A percentile compares a stretch with the other conserved stretches of the same genome.
These are phyloP conservation scores for Anthracocystis walkeri DNA, from an alignment of 1,284 basidiomycete genomes.

Conservation along the genomic window DNA sequence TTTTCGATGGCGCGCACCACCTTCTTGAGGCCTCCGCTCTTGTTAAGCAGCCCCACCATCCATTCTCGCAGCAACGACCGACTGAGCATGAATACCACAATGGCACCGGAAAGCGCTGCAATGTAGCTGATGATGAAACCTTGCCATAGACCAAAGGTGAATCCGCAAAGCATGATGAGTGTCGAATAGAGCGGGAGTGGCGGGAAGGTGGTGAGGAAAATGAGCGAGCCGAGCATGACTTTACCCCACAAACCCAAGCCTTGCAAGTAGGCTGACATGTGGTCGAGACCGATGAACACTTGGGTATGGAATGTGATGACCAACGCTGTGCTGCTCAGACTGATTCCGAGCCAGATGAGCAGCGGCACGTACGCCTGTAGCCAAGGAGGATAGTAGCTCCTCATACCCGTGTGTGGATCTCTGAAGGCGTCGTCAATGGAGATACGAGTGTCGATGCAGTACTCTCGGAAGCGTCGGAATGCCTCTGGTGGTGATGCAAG, in stretches of 20 bases:
- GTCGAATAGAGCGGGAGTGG: conserved; percentile 88
- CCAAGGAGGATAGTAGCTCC: conserved; percentile 65
- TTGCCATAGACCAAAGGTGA: conserved; percentile 83
- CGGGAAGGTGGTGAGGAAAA: conserved; percentile 71
- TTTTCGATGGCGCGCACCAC: conserved; percentile 86
- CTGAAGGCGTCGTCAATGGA: conserved; percentile 63
- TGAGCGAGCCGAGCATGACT: conserved; percentile 60
- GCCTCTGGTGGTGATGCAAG: conserved; percentile 46
- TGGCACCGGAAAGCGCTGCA: conserved; percentile 82
- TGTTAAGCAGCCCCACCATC: conserved; percentile 80
- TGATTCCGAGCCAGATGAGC: conserved; percentile 69
- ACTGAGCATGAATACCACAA: conserved; percentile 81
- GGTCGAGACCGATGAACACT: conserved; percentile 65
- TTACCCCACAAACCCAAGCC: conserved; percentile 56
- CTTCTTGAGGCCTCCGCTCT: conserved; percentile 68
- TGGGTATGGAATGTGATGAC: conserved; percentile 68
- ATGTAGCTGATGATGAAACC: conserved; percentile 85
- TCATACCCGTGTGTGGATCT: conserved; percentile 58
- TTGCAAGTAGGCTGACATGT: conserved; percentile 58
- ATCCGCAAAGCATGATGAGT: conserved; percentile 85
- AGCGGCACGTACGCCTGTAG: conserved; percentile 68
- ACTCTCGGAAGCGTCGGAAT: conserved; percentile 32
- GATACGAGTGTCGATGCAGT: conserved; percentile 43
- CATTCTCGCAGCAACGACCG: conserved; percentile 78
- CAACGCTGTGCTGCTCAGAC: conserved; percentile 61